Evolutionary conservation across 352 stramenopile genomes (phyloP).

Genomic region (Phytophthora pisi): DNA sequence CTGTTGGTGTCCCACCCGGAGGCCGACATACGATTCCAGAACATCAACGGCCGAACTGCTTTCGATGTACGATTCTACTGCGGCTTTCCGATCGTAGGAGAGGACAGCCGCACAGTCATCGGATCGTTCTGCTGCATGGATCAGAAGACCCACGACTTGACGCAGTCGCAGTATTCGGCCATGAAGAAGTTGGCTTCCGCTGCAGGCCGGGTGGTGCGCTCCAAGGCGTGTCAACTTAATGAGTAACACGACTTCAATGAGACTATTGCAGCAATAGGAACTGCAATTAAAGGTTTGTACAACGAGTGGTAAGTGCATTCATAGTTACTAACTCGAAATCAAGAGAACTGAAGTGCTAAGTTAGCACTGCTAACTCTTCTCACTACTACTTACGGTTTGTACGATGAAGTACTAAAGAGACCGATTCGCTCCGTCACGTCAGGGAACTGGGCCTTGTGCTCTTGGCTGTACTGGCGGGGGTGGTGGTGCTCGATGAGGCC

Average conservation of each 20-base stretch:
- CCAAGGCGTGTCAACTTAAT: constrained; percentile 1
- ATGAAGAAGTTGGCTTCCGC: constrained; percentile 56
- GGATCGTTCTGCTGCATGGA: constrained; percentile 68
- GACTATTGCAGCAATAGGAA: not conserved
- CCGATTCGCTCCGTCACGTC: constrained; percentile 4
- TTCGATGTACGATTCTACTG: constrained; percentile 67
- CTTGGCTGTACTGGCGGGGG: constrained; percentile 31
- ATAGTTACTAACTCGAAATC: not conserved
- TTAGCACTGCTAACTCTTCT: too few relatives aligned
- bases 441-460: constrained; percentile 1
- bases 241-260: not conserved
- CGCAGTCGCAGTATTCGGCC: constrained; percentile 55
- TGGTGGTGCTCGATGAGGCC: constrained; percentile 43
- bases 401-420: constrained; percentile 6
- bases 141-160: constrained; percentile 49
- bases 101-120: constrained; percentile 51
- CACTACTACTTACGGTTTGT: constrained; percentile 2
- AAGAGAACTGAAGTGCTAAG: too few relatives aligned
- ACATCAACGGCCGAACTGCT: constrained; percentile 39
- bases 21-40: constrained; percentile 65
- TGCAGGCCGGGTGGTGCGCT: constrained; percentile 49
- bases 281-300: not conserved
- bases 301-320: too few relatives aligned
- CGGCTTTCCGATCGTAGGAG: constrained; percentile 59
- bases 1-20: constrained; percentile 60